phyloP scores from a whole-genome alignment of 768 basidiomycete species.

The Termitomyces heimii region DNA sequence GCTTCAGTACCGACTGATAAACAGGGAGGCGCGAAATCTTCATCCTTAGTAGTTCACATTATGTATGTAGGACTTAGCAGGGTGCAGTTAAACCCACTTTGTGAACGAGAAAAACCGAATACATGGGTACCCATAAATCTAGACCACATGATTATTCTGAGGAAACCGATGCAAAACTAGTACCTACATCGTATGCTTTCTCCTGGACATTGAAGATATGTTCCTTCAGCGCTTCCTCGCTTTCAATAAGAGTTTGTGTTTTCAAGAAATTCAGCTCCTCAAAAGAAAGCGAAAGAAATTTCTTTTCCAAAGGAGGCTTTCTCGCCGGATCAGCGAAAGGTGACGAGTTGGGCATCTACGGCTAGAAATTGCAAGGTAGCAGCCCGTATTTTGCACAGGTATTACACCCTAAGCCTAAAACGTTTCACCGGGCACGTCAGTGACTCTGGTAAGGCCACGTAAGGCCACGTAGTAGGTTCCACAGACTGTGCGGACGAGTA shows the following conservation, averaged over 20 bases:
- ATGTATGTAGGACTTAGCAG: not conserved
- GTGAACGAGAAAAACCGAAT: constrained; percentile 24
- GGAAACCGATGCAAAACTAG: not conserved
- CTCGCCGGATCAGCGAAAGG: constrained; percentile 6
- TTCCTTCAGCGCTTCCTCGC: constrained; percentile 21
- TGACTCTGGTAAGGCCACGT: not conserved
- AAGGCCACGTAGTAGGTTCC: not conserved
- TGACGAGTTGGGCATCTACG: not conserved
- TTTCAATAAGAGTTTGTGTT: constrained; percentile 22
- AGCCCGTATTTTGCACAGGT: not conserved
- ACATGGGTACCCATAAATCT: constrained; percentile 26
- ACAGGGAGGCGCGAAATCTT: constrained; percentile 23
- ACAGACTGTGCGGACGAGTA: not conserved
- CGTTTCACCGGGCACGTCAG: too few species aligned
- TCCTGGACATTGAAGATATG: constrained; percentile 25
- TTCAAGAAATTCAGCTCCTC: constrained; percentile 24
- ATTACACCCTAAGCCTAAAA: not conserved
- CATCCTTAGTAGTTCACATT: constrained; percentile 4
- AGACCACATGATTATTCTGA: not conserved
- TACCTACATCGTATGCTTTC: constrained; percentile 23
- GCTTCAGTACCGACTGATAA: constrained; percentile 20
- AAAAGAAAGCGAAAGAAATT: constrained; percentile 15
- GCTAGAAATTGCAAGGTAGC: not conserved
- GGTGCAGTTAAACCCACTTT: constrained; percentile 13
- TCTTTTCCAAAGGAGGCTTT: constrained; percentile 15